Percentiles rank a stretch among this genome's conserved stretches.
Evolutionary conservation across 257 asterid species (phyloP).

Genomic region (Solanum corneliomulleri): DNA sequence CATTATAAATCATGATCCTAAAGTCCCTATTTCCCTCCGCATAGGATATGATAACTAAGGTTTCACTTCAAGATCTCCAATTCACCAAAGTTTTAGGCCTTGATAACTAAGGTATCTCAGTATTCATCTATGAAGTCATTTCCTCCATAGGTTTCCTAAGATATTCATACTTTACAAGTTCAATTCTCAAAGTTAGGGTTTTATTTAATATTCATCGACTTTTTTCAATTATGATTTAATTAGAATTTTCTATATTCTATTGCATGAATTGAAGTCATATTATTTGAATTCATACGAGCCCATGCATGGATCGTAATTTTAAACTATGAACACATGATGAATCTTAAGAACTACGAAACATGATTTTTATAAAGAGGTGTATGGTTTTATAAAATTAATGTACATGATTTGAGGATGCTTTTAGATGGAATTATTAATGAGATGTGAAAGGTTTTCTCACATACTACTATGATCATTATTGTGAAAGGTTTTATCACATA

Average conservation of each 20-base stretch:
- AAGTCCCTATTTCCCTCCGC: neutral
- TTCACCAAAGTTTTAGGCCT: neutral
- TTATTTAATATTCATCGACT: neutral
- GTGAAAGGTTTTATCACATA: neutral
- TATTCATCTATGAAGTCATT: neutral
- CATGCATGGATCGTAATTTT: neutral
- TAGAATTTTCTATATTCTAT: neutral
- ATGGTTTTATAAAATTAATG: no score
- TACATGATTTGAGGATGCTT: neutral
- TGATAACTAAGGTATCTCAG: neutral
- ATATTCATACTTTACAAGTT: neutral
- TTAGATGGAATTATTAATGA: neutral
- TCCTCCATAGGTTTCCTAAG: neutral
- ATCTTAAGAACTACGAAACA: neutral
- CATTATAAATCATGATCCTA: neutral
- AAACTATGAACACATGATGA: neutral
- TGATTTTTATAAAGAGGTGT: neutral
- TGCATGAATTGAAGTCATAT: neutral
- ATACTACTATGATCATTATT: no score
- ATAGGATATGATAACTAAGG: neutral
- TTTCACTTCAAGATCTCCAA: neutral
- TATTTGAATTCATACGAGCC: neutral
- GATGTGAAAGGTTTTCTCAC: neutral
- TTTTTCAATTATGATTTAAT: neutral
- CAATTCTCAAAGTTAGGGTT: neutral